Conservation (phyloP, 345 rosid species). For the Adansonia digitata region DNA sequence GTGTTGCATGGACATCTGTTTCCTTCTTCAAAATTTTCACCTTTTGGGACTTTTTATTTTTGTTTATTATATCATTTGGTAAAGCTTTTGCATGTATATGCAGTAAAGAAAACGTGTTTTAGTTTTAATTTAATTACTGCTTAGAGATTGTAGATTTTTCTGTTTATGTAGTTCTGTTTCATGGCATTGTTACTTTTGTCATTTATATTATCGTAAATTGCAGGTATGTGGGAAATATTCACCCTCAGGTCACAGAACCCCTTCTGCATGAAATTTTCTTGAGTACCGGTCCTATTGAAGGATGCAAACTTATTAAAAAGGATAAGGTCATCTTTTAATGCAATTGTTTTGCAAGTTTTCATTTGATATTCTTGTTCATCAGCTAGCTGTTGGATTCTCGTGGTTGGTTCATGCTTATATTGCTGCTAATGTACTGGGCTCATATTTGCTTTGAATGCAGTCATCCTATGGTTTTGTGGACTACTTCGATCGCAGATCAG, state of each 20-base stretch:
- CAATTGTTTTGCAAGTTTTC: background rate
- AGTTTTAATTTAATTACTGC: background rate
- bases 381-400: background rate
- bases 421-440: slow-evolving; percentile 3
- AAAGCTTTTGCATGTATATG: background rate
- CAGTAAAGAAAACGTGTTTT: background rate
- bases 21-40: slow-evolving; percentile 1
- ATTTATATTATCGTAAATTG: too few species aligned
- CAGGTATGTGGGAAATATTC: slow-evolving; percentile 74
- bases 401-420: slow-evolving; percentile 13
- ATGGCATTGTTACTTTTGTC: too few species aligned
- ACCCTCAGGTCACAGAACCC: slow-evolving; percentile 60
- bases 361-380: background rate
- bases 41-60: slow-evolving; percentile 16
- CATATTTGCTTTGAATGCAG: slow-evolving; percentile 33
- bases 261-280: slow-evolving; percentile 66
- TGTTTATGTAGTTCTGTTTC: slow-evolving; percentile 2
- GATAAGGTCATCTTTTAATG: slow-evolving; percentile 47
- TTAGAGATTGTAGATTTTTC: background rate
- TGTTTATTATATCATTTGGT: background rate
- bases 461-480: slow-evolving; percentile 93
- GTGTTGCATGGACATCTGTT: slow-evolving; percentile 37
- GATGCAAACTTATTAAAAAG: slow-evolving; percentile 67
- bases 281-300: slow-evolving; percentile 61
- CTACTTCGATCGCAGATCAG: slow-evolving; percentile 85